A percentile compares a stretch with the other conserved stretches of the same genome.
Evolutionary conservation across 345 rosid species (phyloP).

Genomic region (Eucalyptus fibrosa): DNA sequence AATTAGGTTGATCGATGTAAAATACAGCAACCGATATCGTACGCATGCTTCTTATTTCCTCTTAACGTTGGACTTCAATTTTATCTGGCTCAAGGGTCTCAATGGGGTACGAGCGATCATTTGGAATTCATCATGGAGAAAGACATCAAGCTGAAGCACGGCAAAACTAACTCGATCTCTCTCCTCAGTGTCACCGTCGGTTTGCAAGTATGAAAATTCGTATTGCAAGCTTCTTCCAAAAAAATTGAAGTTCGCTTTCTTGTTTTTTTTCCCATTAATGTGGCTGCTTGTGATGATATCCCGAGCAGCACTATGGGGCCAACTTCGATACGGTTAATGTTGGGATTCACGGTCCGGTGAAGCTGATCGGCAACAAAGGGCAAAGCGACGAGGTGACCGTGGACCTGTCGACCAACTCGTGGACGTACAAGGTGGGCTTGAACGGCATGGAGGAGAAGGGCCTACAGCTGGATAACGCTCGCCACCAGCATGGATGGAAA

Average conservation of each 20-base stretch:
- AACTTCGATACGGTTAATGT: neutral
- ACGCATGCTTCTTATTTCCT: neutral
- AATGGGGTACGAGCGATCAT: neutral
- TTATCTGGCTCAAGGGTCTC: neutral
- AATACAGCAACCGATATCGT: neutral
- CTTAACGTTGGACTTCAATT: neutral
- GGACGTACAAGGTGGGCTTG: slow-evolving; percentile 52
- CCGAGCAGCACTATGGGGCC: slow-evolving; percentile 15
- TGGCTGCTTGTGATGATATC: neutral
- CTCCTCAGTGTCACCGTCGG: slow-evolving; percentile 48
- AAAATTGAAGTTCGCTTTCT: neutral
- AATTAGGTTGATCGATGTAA: neutral
- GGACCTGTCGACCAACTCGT: slow-evolving; percentile 17
- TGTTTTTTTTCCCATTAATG: neutral
- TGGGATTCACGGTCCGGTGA: slow-evolving; percentile 23
- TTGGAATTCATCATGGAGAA: slow-evolving; percentile 4
- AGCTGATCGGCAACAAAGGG: slow-evolving; percentile 1
- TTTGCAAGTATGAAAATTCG: neutral
- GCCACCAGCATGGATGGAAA: slow-evolving; percentile 2
- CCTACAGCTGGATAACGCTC: neutral
- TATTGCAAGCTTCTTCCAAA: neutral
- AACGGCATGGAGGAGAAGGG: slow-evolving; percentile 15
- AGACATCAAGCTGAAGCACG: slow-evolving; percentile 2
- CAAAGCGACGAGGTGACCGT: neutral
- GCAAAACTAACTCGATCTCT: slow-evolving; percentile 7